These are phyloP conservation scores for Aphanomyces euteiches DNA, from an alignment of 352 stramenopile species.

Conservation along the genomic window DNA sequence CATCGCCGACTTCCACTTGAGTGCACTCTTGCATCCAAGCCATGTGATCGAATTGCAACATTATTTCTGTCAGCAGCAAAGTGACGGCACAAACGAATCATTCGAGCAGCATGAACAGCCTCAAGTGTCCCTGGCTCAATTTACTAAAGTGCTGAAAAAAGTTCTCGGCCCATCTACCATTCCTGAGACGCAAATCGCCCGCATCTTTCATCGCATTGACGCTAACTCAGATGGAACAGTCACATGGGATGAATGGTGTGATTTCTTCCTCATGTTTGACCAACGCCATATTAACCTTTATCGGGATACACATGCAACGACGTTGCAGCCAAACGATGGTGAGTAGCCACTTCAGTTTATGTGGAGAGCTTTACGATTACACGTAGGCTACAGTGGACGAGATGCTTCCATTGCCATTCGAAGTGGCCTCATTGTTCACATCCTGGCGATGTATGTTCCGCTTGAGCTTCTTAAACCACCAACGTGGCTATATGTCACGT, in stretches of 20 bases:
- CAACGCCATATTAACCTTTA: conserved; percentile 23
- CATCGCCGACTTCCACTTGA: conserved; percentile 15
- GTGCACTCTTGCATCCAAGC: conserved; percentile 4
- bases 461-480: background rate
- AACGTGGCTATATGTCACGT: conserved; percentile 14
- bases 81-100: background rate
- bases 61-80: background rate
- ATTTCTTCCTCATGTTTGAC: conserved; percentile 25
- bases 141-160: conserved; percentile 1
- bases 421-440: background rate
- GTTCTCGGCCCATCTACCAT: background rate
- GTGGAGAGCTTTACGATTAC: background rate
- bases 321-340: background rate
- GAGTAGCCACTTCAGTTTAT: background rate
- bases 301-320: background rate
- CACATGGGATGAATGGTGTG: conserved; percentile 23
- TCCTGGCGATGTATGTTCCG: background rate
- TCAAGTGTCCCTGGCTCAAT: background rate
- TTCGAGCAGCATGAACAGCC: background rate
- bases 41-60: conserved; percentile 2
- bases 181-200: background rate
- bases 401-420: background rate
- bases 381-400: conserved; percentile 5
- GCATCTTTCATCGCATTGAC: conserved; percentile 25
- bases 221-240: conserved; percentile 20